Base-by-base conservation (phyloP, 768 basidiomycete species). In the Hortiboletus campestris region DNA sequence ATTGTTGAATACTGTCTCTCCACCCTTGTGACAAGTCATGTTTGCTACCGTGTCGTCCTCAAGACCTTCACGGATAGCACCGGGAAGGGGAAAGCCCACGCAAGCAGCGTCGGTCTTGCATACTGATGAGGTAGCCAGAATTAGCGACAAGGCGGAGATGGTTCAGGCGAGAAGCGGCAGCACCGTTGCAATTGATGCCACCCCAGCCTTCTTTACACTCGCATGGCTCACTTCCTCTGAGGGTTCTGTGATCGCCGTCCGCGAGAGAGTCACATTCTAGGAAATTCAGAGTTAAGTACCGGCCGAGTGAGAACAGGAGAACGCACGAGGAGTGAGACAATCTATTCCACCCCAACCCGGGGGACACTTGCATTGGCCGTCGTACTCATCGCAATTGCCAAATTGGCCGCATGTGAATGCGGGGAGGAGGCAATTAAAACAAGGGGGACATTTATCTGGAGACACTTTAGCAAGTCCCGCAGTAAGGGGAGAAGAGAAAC, bases 281-380 rank as follows among this genome's bases (percentile, higher is more conserved):
- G 38, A 29, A 31, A 22, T 2, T 46, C 19, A 38, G 51, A 45
- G 36, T 46, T 51, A 38, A 58, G 45, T 19, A n/a, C 49, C 22
- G 9, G 3, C 16, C 14, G 32, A 28, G n/a, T 14, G 16, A 49
- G 31, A 66, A 39, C 58, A 58, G 6, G 38, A 48, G 35, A 44
- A 81, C 91, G 46, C 73, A 97, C 95, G 88, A 20, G 97, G 96
- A 9, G 83, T 83, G 49, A 97, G 74, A 74, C 97, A 99, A 66
- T 98, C 96, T 36, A 94, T 88, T 2, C 97, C 97, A 44, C 94
- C 92, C 85, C 95, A 99, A n/a, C 97, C 97, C 40, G 92, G 82
- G 2, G 94, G 94, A 66, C 97, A 99, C 67, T 93, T 87, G 74
- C 97, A 99, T 64, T 97, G 94, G 2, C 97, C 97, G 67, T 98